A percentile compares a stretch with the other conserved stretches of the same genome.
Evolutionary conservation across 2,329 filamentous ascomycete species (phyloP).

Genomic region (Fusarium xyrophilum): DNA sequence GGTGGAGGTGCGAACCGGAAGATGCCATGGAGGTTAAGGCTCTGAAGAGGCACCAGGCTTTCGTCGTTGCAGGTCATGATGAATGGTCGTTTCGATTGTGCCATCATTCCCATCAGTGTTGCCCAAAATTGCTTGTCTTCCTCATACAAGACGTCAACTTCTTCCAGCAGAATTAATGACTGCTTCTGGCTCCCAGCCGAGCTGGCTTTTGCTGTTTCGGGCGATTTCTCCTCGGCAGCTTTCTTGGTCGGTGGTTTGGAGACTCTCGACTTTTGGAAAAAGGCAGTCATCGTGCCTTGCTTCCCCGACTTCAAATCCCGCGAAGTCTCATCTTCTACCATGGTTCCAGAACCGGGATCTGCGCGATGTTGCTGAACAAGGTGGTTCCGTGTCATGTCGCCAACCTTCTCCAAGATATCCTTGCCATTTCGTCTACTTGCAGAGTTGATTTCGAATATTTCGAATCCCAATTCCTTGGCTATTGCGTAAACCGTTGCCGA

Average conservation of each 20-base stretch:
- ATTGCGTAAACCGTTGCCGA: slow-evolving; percentile 91
- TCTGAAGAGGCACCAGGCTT: slow-evolving; percentile 75
- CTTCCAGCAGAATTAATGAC: slow-evolving; percentile 91
- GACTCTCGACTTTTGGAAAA: slow-evolving; percentile 69
- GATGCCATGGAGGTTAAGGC: slow-evolving; percentile 82
- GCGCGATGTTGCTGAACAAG: slow-evolving; percentile 67
- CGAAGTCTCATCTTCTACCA: slow-evolving; percentile 43
- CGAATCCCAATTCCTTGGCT: slow-evolving; percentile 89
- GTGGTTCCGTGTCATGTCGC: slow-evolving; percentile 97
- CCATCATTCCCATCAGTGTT: slow-evolving; percentile 78
- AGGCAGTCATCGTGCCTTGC: slow-evolving; percentile 80
- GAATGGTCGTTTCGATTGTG: slow-evolving; percentile 87
- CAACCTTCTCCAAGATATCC: slow-evolving; percentile 89
- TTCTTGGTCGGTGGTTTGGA: slow-evolving; percentile 43
- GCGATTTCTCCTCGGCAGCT: slow-evolving; percentile 32
- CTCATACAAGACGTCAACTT: slow-evolving; percentile 91
- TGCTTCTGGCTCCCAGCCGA: slow-evolving; percentile 75
- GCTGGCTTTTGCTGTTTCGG: slow-evolving; percentile 44
- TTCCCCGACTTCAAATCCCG: slow-evolving; percentile 70
- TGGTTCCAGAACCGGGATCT: slow-evolving; percentile 40
- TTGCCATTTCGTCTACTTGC: slow-evolving; percentile 83
- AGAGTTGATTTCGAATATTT: slow-evolving; percentile 93
- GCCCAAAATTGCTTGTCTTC: slow-evolving; percentile 96
- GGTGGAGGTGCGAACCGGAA: slow-evolving; percentile 76
- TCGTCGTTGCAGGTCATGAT: slow-evolving; percentile 97